Conservation (phyloP, 192 early-diverging fungal genomes). For the Podila epicladia region DNA sequence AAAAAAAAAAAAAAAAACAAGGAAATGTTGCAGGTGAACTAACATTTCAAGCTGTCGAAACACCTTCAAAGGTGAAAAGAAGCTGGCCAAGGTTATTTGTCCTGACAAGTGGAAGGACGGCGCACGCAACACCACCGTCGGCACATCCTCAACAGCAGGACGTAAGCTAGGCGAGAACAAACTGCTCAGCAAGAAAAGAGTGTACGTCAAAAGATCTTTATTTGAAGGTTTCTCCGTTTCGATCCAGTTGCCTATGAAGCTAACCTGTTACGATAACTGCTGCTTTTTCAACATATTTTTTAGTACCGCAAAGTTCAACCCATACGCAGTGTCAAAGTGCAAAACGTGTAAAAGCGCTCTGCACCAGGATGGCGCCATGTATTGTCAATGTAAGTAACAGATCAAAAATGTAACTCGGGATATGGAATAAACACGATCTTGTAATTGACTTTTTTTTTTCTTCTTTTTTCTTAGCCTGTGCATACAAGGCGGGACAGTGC, state of each 20-base stretch:
- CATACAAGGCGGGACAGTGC: conserved; percentile 71
- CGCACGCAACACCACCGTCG: conserved; percentile 61
- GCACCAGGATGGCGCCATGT: conserved; percentile 69
- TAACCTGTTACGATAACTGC: not conserved
- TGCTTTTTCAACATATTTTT: not conserved
- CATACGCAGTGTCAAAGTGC: conserved; percentile 66
- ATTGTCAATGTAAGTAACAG: conserved; percentile 66
- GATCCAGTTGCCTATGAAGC: too few species aligned
- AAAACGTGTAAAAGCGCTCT: conserved; percentile 67
- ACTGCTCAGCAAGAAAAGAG: conserved; percentile 62
- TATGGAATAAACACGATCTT: not conserved
- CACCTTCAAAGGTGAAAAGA: conserved; percentile 62
- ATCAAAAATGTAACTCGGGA: not conserved
- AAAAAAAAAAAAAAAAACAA: conserved; percentile 10
- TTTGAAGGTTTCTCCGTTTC: too few species aligned
- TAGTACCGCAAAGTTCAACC: conserved; percentile 58
- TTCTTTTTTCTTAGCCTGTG: conserved; percentile 52
- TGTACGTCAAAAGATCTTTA: conserved; percentile 20
- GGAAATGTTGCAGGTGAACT: not conserved
- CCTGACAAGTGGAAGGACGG: conserved; percentile 76
- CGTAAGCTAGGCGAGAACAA: conserved; percentile 71
- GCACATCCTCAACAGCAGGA: conserved; percentile 31
- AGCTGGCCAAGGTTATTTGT: conserved; percentile 63
- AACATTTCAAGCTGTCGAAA: not conserved
- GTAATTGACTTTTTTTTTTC: not conserved